These are phyloP conservation scores for Citeromyces hawaiiensis DNA, from an alignment of 1,139 yeast genomes.

Conservation along the genomic window DNA sequence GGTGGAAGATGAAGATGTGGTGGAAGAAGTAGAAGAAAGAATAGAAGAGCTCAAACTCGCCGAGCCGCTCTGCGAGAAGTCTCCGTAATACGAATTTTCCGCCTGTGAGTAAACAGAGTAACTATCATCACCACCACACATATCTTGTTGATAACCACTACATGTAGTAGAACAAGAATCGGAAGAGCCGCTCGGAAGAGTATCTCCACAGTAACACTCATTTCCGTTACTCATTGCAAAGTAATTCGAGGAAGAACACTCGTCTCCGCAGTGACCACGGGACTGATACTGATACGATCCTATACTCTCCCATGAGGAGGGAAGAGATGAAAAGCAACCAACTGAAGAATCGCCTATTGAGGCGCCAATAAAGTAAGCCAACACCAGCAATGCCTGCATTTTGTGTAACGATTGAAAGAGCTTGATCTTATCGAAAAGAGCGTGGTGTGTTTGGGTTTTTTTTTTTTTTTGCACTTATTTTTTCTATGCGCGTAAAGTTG, in stretches of 20 bases:
- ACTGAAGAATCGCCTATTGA: background rate
- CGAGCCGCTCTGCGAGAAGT: conserved; percentile 3
- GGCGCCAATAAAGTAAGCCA: background rate
- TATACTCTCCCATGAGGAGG: conserved; percentile 8
- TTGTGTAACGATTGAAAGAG: background rate
- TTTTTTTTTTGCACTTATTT: background rate
- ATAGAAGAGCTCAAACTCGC: conserved; percentile 3
- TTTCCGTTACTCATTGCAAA: conserved; percentile 36
- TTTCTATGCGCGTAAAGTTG: background rate
- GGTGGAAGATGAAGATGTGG: no score
- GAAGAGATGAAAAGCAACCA: conserved; percentile 14
- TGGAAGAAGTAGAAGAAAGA: conserved; percentile 4
- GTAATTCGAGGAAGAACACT: conserved; percentile 25
- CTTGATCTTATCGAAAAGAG: background rate
- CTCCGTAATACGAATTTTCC: conserved; percentile 8
- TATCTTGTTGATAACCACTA: conserved; percentile 36
- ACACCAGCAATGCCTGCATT: background rate
- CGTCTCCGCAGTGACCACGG: conserved; percentile 27
- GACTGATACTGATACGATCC: conserved; percentile 19
- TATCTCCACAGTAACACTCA: conserved; percentile 42
- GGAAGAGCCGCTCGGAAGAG: conserved; percentile 17
- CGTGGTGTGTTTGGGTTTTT: background rate
- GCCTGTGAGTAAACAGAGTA: conserved; percentile 28
- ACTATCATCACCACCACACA: conserved; percentile 40
- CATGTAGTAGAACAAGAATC: conserved; percentile 30